Conservation (phyloP, 495 filamentous ascomycete species). For the Bacidia rubella region DNA sequence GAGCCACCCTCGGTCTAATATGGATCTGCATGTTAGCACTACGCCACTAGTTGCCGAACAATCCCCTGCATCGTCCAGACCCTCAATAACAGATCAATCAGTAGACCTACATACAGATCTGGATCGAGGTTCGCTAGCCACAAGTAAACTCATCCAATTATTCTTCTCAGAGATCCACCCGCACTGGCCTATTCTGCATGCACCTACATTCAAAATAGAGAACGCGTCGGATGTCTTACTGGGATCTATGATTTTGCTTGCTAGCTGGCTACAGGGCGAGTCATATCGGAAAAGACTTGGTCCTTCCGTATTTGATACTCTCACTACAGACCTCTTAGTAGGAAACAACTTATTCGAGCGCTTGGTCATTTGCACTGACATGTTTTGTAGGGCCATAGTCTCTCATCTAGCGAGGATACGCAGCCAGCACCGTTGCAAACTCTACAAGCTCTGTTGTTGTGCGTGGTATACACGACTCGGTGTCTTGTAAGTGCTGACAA, state of each 20-base stretch:
- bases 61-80: background rate
- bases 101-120: conserved; percentile 6
- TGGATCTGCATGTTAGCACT: background rate
- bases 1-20: background rate
- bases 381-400: conserved; percentile 12
- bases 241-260: conserved; percentile 21
- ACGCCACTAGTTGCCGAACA: background rate
- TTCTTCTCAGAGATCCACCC: conserved; percentile 22
- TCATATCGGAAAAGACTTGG: conserved; percentile 18
- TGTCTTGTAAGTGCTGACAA: conserved; percentile 14
- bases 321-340: conserved; percentile 15
- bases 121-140: conserved; percentile 8
- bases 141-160: conserved; percentile 15
- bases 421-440: conserved; percentile 13
- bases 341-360: background rate
- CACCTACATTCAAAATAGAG: conserved; percentile 17
- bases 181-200: conserved; percentile 25
- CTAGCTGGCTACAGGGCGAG: conserved; percentile 20
- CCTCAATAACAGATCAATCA: conserved; percentile 4
- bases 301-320: conserved; percentile 18
- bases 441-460: conserved; percentile 20
- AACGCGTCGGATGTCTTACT: conserved; percentile 15
- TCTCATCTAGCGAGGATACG: conserved; percentile 2
- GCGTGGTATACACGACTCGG: conserved; percentile 18
- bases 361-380: conserved; percentile 6